These are phyloP conservation scores for Cyberlindnera nakhonratchasimensis DNA, from an alignment of 805 yeast species.

Conservation along the genomic window DNA sequence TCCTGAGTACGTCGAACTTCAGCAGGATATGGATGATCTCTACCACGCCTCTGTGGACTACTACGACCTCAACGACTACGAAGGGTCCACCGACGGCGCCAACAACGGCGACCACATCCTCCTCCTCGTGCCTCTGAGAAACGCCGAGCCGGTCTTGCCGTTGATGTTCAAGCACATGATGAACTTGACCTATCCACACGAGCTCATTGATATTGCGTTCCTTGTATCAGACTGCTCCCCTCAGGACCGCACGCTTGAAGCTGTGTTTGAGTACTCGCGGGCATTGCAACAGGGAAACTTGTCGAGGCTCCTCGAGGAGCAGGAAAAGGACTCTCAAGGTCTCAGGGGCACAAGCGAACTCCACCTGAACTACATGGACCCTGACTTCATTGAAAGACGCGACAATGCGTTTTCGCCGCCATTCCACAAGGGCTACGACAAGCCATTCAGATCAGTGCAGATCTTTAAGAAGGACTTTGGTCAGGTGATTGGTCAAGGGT, in stretches of 20 bases:
- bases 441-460: constrained; percentile 75
- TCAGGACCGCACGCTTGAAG: constrained; percentile 61
- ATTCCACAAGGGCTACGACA: constrained; percentile 55
- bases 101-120: constrained; percentile 59
- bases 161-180: constrained; percentile 80
- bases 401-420: constrained; percentile 61
- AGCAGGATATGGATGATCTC: constrained; percentile 36
- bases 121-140: constrained; percentile 71
- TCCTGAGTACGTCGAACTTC: constrained; percentile 20
- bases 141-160: constrained; percentile 74
- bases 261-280: constrained; percentile 59
- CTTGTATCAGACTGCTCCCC: constrained; percentile 76
- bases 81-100: constrained; percentile 50
- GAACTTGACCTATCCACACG: constrained; percentile 84
- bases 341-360: constrained; percentile 57
- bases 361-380: constrained; percentile 68
- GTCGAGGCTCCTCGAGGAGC: constrained; percentile 41
- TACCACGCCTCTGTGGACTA: constrained; percentile 49
- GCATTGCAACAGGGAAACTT: constrained; percentile 71
- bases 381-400: constrained; percentile 54
- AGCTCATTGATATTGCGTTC: constrained; percentile 74
- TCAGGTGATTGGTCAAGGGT: constrained; percentile 81
- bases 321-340: constrained; percentile 35
- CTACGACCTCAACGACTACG: constrained; percentile 58
- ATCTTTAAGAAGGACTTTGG: constrained; percentile 83